These are phyloP conservation scores for Thelonectria blattea DNA, from an alignment of 2,329 filamentous ascomycete genomes.

Conservation along the genomic window DNA sequence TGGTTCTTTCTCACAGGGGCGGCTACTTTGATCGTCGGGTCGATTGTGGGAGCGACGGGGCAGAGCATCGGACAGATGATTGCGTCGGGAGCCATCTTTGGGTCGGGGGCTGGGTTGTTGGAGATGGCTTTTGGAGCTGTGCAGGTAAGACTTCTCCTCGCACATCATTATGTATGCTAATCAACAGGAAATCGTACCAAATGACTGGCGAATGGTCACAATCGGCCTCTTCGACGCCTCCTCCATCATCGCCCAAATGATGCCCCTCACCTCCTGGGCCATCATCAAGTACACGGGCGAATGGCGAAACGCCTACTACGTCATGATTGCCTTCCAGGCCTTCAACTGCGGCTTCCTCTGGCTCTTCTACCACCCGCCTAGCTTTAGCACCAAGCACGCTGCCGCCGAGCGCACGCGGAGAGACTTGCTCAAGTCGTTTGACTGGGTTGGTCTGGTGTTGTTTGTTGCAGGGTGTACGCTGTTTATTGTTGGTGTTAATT, in stretches of 20 bases:
- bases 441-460: conserved; percentile 13
- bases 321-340: conserved; percentile 17
- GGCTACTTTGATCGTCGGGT: conserved; percentile 42
- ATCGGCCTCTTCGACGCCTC: conserved; percentile 37
- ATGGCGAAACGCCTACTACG: conserved; percentile 21
- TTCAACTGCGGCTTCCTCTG: conserved; percentile 12
- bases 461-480: conserved; percentile 17
- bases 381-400: conserved; percentile 7
- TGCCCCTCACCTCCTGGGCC: conserved; percentile 16
- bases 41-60: conserved; percentile 48
- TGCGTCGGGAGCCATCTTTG: conserved; percentile 47
- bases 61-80: conserved; percentile 49
- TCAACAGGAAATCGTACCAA: conserved; percentile 46
- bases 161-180: neutral
- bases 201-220: conserved; percentile 45
- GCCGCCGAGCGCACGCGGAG: neutral
- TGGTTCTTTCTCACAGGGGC: conserved; percentile 47
- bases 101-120: conserved; percentile 47
- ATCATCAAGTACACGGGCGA: conserved; percentile 19
- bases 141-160: conserved; percentile 6
- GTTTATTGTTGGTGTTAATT: conserved; percentile 15
- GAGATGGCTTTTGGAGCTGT: conserved; percentile 47
- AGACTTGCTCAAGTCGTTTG: conserved; percentile 12
- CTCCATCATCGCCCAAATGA: conserved; percentile 20
- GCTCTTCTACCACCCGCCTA: conserved; percentile 14